These are phyloP conservation scores for Trichoderma pleuroti DNA, from an alignment of 2,329 filamentous ascomycete species.

Conservation along the genomic window DNA sequence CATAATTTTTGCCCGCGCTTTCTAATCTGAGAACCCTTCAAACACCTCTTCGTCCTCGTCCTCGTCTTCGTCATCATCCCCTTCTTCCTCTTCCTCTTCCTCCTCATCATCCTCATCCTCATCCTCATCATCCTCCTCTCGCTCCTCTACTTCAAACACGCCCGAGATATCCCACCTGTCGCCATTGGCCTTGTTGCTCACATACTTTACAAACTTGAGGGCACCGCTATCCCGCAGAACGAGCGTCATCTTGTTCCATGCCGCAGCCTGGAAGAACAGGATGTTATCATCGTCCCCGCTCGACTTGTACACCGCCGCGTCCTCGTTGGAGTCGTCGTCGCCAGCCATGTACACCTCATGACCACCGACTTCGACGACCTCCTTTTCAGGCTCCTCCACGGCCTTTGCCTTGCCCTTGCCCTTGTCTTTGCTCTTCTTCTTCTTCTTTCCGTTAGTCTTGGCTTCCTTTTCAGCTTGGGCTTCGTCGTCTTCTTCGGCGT, in stretches of 20 bases:
- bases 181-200: conserved; percentile 75
- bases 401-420: conserved; percentile 30
- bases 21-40: conserved; percentile 51
- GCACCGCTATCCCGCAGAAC: conserved; percentile 84
- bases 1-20: background rate
- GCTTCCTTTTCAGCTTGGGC: conserved; percentile 28
- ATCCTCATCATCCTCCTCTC: conserved; percentile 39
- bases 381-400: conserved; percentile 31
- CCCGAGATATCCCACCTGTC: conserved; percentile 91
- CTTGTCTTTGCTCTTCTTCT: conserved; percentile 29
- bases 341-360: conserved; percentile 94
- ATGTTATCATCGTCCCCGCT: conserved; percentile 71
- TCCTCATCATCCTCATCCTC: conserved; percentile 34
- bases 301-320: conserved; percentile 85
- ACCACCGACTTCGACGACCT: conserved; percentile 61
- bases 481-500: conserved; percentile 41
- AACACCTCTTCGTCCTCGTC: conserved; percentile 55
- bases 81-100: conserved; percentile 25
- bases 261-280: conserved; percentile 58
- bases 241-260: conserved; percentile 89
- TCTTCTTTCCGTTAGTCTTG: conserved; percentile 29
- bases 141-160: conserved; percentile 66
- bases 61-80: conserved; percentile 49
- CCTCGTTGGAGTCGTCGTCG: conserved; percentile 65
- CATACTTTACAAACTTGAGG: conserved; percentile 94